Percentiles rank a stretch among this genome's conserved stretches.
Evolutionary conservation across 495 filamentous ascomycete species (phyloP).

Genomic region (Penicillium nucicola): DNA sequence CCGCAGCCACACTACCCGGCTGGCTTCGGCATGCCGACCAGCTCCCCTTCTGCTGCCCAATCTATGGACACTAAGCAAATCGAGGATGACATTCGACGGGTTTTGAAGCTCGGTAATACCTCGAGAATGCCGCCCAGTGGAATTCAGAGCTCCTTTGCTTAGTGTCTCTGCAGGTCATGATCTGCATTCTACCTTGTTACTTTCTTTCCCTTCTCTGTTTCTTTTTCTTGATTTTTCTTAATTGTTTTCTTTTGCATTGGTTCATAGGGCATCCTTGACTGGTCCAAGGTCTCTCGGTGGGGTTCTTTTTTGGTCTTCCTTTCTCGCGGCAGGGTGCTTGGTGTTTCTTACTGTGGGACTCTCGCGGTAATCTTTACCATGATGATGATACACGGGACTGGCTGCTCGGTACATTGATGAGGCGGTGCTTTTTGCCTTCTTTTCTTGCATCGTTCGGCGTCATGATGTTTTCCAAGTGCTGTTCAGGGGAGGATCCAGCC

Average conservation of each 20-base stretch:
- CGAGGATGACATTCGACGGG: slow-evolving; percentile 53
- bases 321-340: slow-evolving; percentile 12
- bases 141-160: slow-evolving; percentile 41
- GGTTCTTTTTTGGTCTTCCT: slow-evolving; percentile 8
- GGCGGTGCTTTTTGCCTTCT: slow-evolving; percentile 4
- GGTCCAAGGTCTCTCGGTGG: slow-evolving; percentile 22
- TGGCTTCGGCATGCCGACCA: slow-evolving; percentile 21
- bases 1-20: slow-evolving; percentile 22
- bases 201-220: too few species aligned
- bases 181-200: background rate
- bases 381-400: slow-evolving; percentile 19
- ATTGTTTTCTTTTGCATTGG: slow-evolving; percentile 15
- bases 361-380: slow-evolving; percentile 6
- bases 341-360: slow-evolving; percentile 11
- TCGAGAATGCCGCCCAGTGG: slow-evolving; percentile 26
- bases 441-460: slow-evolving; percentile 28
- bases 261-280: slow-evolving; percentile 20
- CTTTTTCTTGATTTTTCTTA: background rate
- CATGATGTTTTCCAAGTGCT: slow-evolving; percentile 18
- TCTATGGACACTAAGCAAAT: slow-evolving; percentile 43
- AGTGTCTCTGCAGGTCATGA: background rate
- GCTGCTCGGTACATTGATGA: slow-evolving; percentile 17
- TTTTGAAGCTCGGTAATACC: slow-evolving; percentile 47
- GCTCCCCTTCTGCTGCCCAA: slow-evolving; percentile 24
- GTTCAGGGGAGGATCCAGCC: slow-evolving; percentile 10